Conservation (phyloP, 208 protist species). For the Porcisia deanei region DNA sequence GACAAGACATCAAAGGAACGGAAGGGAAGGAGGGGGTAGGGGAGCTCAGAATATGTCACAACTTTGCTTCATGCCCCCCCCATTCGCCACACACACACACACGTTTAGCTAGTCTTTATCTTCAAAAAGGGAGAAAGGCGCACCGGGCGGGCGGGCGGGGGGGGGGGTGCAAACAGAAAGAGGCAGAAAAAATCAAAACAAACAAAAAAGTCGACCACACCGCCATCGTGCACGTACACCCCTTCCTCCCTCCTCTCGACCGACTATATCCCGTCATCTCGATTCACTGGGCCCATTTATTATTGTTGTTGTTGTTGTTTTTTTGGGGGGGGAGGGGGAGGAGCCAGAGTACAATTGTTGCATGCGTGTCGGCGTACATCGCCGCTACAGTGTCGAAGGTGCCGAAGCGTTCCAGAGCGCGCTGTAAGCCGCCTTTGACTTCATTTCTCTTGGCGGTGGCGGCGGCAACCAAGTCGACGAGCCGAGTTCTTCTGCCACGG, state of each 20-base stretch:
- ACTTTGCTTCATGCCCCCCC: too few relatives aligned
- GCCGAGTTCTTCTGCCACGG: constrained; percentile 65
- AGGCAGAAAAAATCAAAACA: constrained; percentile 1
- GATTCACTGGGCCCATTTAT: too few relatives aligned
- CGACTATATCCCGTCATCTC: too few relatives aligned
- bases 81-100: too few relatives aligned
- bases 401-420: constrained; percentile 38
- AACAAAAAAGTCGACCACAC: neutral
- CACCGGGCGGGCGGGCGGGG: too few relatives aligned
- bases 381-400: constrained; percentile 1
- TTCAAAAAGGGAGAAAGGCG: too few relatives aligned
- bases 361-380: neutral
- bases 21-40: too few relatives aligned
- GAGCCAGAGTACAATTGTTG: neutral
- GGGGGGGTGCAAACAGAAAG: neutral
- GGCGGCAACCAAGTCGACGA: constrained; percentile 66
- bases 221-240: neutral
- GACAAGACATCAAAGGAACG: too few relatives aligned
- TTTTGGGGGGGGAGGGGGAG: neutral
- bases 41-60: too few relatives aligned
- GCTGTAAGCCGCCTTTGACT: constrained; percentile 49
- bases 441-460: constrained; percentile 52
- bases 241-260: too few relatives aligned
- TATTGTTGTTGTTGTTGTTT: neutral
- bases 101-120: too few relatives aligned